These are phyloP conservation scores for Candida incommunis DNA, from an alignment of 805 yeast genomes.

Conservation along the genomic window DNA sequence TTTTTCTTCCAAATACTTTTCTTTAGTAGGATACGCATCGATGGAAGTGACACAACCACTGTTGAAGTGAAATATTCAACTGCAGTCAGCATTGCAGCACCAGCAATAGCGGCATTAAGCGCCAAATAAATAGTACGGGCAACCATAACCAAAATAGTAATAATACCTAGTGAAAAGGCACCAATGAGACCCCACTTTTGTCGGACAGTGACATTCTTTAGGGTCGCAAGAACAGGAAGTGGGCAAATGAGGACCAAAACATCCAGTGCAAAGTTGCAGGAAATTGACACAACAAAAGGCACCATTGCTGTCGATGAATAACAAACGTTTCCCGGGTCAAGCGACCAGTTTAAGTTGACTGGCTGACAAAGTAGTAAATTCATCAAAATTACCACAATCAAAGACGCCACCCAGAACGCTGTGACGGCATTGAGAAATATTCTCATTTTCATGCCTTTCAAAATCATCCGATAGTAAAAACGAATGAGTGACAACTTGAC, in stretches of 20 bases:
- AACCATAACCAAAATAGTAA: slow-evolving; percentile 13
- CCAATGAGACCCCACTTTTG: slow-evolving; percentile 12
- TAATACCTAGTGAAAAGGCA: slow-evolving; percentile 15
- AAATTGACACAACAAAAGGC: slow-evolving; percentile 13
- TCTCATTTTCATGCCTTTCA: slow-evolving; percentile 12
- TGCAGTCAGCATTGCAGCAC: slow-evolving; percentile 14
- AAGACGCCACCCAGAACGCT: slow-evolving; percentile 6
- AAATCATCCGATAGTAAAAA: slow-evolving; percentile 14
- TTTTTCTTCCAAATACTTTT: background rate
- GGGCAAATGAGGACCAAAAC: slow-evolving; percentile 13
- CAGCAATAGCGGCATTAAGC: slow-evolving; percentile 9
- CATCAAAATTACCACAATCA: slow-evolving; percentile 9
- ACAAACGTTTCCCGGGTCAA: slow-evolving; percentile 8
- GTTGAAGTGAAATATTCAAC: slow-evolving; percentile 14
- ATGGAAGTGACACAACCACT: slow-evolving; percentile 15
- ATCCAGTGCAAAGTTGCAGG: slow-evolving; percentile 13
- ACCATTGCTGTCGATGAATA: slow-evolving; percentile 14
- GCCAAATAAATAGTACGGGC: slow-evolving; percentile 13
- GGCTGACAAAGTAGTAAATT: slow-evolving; percentile 14
- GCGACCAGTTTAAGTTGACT: slow-evolving; percentile 14
- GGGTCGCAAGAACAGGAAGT: slow-evolving; percentile 12
- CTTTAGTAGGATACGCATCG: slow-evolving; percentile 11
- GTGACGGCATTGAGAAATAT: slow-evolving; percentile 8
- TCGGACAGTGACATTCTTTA: slow-evolving; percentile 7
- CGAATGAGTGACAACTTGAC: slow-evolving; percentile 14